Evolutionary conservation across 2,329 filamentous ascomycete genomes (phyloP).

Genomic region (Pyrenochaeta sp.): DNA sequence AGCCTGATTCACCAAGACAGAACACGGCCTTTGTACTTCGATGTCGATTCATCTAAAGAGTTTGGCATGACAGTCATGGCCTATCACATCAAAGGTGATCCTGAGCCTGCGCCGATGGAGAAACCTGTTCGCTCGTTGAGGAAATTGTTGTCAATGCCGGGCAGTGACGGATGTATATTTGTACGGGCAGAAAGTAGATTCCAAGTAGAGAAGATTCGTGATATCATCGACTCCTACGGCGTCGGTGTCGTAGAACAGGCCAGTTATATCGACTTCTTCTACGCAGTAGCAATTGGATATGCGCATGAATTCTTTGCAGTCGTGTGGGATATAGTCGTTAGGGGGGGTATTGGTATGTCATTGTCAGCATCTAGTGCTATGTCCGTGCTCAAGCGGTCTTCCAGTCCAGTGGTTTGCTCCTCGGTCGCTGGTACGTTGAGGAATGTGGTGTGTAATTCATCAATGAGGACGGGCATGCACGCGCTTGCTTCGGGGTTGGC

Average conservation of each 20-base stretch:
- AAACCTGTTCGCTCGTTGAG: background rate
- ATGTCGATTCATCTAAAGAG: too few relatives aligned
- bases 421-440: background rate
- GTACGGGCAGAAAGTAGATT: conserved; percentile 1
- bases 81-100: too few relatives aligned
- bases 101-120: conserved; percentile 6
- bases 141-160: background rate
- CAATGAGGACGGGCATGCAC: background rate
- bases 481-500: background rate
- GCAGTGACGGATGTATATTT: background rate
- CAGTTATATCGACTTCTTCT: background rate
- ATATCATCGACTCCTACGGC: background rate
- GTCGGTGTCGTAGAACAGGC: conserved; percentile 2
- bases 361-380: background rate
- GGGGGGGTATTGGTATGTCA: background rate
- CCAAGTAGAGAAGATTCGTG: background rate
- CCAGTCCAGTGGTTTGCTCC: conserved; percentile 4
- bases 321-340: conserved; percentile 2
- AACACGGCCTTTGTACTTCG: too few relatives aligned
- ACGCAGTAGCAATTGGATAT: too few relatives aligned
- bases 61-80: too few relatives aligned
- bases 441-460: background rate
- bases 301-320: conserved; percentile 13
- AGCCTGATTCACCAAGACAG: too few relatives aligned
- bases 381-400: background rate